Evolutionary conservation across 305 asterid species (phyloP).

Genomic region (Fraxinus nigra): DNA sequence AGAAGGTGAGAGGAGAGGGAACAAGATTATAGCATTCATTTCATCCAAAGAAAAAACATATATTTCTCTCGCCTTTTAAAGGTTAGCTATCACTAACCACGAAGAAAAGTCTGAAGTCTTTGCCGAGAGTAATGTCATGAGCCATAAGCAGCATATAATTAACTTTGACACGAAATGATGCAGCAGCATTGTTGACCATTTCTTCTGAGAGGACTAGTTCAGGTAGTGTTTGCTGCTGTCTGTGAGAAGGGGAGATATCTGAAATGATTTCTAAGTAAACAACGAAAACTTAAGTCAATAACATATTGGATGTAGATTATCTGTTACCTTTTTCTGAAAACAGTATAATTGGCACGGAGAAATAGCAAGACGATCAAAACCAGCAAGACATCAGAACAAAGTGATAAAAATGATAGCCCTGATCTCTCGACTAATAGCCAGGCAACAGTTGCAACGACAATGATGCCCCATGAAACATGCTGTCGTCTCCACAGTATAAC

Average conservation of each 20-base stretch:
- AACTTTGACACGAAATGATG: conserved; percentile 86
- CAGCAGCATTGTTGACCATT: conserved; percentile 89
- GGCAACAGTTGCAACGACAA: conserved; percentile 67
- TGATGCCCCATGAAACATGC: conserved; percentile 65
- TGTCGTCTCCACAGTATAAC: conserved; percentile 70
- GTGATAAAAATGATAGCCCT: conserved; percentile 75
- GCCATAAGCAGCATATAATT: conserved; percentile 95
- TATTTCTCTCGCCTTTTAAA: background rate
- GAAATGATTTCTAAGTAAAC: conserved; percentile 20
- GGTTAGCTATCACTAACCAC: conserved; percentile 51
- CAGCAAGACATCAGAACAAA: conserved; percentile 76
- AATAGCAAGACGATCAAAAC: conserved; percentile 66
- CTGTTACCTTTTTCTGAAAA: conserved; percentile 54
- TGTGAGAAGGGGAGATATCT: conserved; percentile 34
- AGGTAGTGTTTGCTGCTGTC: conserved; percentile 68
- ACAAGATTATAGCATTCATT: conserved; percentile 5
- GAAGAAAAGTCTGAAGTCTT: conserved; percentile 86
- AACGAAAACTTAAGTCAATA: conserved; percentile 10
- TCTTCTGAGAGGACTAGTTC: conserved; percentile 92
- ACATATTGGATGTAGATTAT: conserved; percentile 1
- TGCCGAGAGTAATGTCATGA: conserved; percentile 93
- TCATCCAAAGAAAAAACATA: background rate
- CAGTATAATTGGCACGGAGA: conserved; percentile 77
- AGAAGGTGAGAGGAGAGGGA: background rate
- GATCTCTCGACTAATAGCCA: conserved; percentile 81